phyloP scores from a whole-genome alignment of 805 yeast genomes.

The Myxozyma sirexii region DNA sequence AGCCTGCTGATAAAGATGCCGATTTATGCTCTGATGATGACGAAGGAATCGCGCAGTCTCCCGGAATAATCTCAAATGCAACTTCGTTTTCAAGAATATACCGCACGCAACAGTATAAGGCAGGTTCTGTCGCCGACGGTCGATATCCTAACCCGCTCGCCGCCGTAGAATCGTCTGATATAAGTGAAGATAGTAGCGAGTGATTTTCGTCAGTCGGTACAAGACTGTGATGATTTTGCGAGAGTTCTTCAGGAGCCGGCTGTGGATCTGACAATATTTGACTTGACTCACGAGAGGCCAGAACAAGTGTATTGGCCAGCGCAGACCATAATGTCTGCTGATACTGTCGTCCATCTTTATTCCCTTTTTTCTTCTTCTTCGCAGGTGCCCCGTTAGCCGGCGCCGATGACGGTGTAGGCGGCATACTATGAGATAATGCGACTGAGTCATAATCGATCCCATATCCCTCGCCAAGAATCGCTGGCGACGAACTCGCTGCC shows the following conservation, averaged over 20 bases:
- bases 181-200: conserved; percentile 23
- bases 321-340: conserved; percentile 45
- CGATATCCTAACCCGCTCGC: conserved; percentile 21
- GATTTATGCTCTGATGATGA: not conserved
- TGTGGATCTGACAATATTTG: conserved; percentile 18
- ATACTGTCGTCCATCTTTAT: conserved; percentile 29
- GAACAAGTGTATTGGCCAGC: conserved; percentile 42
- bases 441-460: conserved; percentile 27
- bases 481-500: conserved; percentile 29
- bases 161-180: conserved; percentile 23
- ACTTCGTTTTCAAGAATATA: conserved; percentile 41
- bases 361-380: conserved; percentile 39
- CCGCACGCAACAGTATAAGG: conserved; percentile 37
- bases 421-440: conserved; percentile 4
- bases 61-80: conserved; percentile 39
- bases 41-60: not conserved
- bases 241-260: not conserved
- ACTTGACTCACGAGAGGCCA: conserved; percentile 42
- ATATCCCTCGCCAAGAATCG: conserved; percentile 28
- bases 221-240: not conserved
- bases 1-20: not conserved
- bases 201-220: conserved; percentile 9
- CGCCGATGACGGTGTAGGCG: conserved; percentile 25
- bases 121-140: conserved; percentile 30
- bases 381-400: conserved; percentile 29